These are phyloP conservation scores for Aureobasidium sp. DNA, from an alignment of 2,329 filamentous ascomycete species.

Conservation along the genomic window DNA sequence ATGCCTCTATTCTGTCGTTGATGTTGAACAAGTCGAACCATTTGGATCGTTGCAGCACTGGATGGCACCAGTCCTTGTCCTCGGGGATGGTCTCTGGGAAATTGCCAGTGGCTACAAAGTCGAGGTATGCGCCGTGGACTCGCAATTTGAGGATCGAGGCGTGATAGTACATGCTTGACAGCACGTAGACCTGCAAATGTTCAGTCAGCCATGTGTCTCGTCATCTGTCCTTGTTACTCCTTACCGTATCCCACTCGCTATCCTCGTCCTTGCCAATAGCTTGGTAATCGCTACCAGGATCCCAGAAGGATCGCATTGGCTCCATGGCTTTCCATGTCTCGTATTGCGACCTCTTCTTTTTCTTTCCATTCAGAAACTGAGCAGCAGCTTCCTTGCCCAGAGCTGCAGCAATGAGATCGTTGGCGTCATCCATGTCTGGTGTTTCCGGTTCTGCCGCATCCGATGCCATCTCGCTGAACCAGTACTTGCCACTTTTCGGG, in stretches of 20 bases:
- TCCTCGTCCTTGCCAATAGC: constrained; percentile 45
- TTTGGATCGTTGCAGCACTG: constrained; percentile 44
- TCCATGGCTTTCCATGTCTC: constrained; percentile 43
- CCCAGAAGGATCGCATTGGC: constrained; percentile 45
- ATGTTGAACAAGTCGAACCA: constrained; percentile 52
- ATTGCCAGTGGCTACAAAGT: constrained; percentile 42
- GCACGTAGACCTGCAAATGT: constrained; percentile 46
- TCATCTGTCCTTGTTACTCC: constrained; percentile 17
- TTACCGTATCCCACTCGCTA: constrained; percentile 43
- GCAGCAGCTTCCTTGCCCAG: constrained; percentile 21
- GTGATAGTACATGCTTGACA: constrained; percentile 55
- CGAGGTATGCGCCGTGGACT: constrained; percentile 47
- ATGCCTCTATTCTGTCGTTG: constrained; percentile 46
- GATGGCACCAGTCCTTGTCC: constrained; percentile 41
- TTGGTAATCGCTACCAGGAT: constrained; percentile 46
- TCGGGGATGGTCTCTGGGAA: constrained; percentile 22
- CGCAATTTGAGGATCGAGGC: constrained; percentile 50
- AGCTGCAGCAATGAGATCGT: neutral
- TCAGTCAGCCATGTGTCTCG: neutral
- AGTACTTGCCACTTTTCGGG: neutral
- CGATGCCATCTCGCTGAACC: constrained; percentile 12
- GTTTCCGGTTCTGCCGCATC: neutral
- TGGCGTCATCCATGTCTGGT: neutral
- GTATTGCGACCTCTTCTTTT: constrained; percentile 30
- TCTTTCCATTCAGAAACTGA: constrained; percentile 12